Conservation (phyloP, 2,329 filamentous ascomycete species). For the Hirsutella rhossiliensis region DNA sequence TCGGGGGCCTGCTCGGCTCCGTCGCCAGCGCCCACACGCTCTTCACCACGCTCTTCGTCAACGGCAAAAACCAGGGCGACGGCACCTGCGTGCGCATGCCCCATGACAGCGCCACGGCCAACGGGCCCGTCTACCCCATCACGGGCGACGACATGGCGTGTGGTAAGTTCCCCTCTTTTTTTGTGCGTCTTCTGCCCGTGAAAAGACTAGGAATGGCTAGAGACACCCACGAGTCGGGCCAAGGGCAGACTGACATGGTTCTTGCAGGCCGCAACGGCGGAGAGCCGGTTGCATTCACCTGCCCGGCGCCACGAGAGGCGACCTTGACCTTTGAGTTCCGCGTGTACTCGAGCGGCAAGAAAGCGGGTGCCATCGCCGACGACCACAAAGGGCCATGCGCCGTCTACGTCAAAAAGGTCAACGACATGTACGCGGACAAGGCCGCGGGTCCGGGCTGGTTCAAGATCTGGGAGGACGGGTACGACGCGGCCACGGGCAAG, state of each 20-base stretch:
- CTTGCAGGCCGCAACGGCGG: conserved; percentile 29
- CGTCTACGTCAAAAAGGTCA: conserved; percentile 61
- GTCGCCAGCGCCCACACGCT: conserved; percentile 43
- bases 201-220: no score
- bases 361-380: conserved; percentile 43
- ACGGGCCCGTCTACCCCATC: conserved; percentile 44
- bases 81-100: conserved; percentile 62
- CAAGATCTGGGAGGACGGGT: conserved; percentile 63
- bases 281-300: conserved; percentile 33
- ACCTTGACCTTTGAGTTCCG: conserved; percentile 57
- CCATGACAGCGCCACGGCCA: conserved; percentile 36
- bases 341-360: conserved; percentile 40
- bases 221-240: not conserved
- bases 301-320: conserved; percentile 36
- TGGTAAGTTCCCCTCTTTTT: conserved; percentile 33
- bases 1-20: conserved; percentile 18
- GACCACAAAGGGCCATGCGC: conserved; percentile 58
- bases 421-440: conserved; percentile 36
- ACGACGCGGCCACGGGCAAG: conserved; percentile 37
- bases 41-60: conserved; percentile 51
- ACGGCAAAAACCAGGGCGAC: conserved; percentile 53
- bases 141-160: conserved; percentile 56
- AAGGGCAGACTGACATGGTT: not conserved
- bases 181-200: no score
- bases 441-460: conserved; percentile 61